Percentiles rank a stretch among this genome's conserved stretches.
These are phyloP conservation scores for Cydonia oblonga DNA, from an alignment of 331 rosid genomes.

Conservation along the genomic window DNA sequence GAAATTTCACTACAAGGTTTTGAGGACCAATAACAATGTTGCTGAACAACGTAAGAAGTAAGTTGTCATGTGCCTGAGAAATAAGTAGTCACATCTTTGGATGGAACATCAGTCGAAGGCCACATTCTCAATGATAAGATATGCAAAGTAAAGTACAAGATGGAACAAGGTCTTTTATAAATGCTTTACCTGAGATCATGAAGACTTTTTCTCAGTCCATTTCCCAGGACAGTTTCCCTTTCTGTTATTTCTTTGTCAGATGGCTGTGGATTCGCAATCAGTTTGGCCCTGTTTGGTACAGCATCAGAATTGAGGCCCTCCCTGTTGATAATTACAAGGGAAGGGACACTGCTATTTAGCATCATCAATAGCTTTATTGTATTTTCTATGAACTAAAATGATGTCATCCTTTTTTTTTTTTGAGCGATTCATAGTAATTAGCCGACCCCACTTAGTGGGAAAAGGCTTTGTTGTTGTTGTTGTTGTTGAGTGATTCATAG, in stretches of 20 bases:
- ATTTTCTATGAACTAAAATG: neutral
- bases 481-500: neutral
- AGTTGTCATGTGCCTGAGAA: slow-evolving; percentile 6
- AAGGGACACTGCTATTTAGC: slow-evolving; percentile 13
- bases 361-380: neutral
- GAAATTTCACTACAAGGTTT: slow-evolving; percentile 5
- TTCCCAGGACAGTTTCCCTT: slow-evolving; percentile 23
- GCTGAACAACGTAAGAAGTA: neutral
- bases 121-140: neutral
- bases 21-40: neutral
- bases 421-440: neutral
- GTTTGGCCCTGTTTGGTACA: slow-evolving; percentile 19
- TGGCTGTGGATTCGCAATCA: slow-evolving; percentile 19
- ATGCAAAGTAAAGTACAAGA: neutral
- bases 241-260: slow-evolving; percentile 27
- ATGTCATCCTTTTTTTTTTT: neutral
- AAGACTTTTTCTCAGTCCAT: slow-evolving; percentile 21
- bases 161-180: slow-evolving; percentile 1
- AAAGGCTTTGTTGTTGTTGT: no score
- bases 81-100: neutral
- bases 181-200: slow-evolving; percentile 33
- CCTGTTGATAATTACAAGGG: slow-evolving; percentile 26
- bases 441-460: no score
- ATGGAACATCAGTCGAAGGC: neutral
- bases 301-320: slow-evolving; percentile 33